Evolutionary conservation across 352 stramenopile genomes (phyloP).

Genomic region (Phytophthora syringae): DNA sequence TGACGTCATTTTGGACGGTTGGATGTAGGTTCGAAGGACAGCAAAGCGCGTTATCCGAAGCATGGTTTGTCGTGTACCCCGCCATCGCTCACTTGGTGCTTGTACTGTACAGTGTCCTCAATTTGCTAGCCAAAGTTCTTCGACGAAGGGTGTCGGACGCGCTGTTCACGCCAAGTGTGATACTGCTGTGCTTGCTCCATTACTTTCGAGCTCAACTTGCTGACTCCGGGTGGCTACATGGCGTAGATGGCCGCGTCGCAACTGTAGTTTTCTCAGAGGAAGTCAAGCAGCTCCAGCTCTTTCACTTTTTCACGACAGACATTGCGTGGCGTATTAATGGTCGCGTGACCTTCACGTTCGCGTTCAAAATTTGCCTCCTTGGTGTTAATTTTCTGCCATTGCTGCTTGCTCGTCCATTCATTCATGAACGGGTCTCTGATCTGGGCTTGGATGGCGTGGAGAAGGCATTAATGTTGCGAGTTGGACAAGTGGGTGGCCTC

Average conservation of each 20-base stretch:
- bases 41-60: slow-evolving; percentile 28
- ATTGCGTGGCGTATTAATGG: slow-evolving; percentile 31
- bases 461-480: slow-evolving; percentile 7
- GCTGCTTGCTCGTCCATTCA: slow-evolving; percentile 3
- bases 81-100: slow-evolving; percentile 5
- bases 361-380: slow-evolving; percentile 29
- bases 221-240: slow-evolving; percentile 14
- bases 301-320: slow-evolving; percentile 27
- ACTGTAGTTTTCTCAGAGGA: slow-evolving; percentile 15
- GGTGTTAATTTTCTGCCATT: slow-evolving; percentile 8
- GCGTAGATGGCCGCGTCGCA: slow-evolving; percentile 17
- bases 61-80: slow-evolving; percentile 43
- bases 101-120: slow-evolving; percentile 38
- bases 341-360: slow-evolving; percentile 19
- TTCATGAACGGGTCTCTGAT: slow-evolving; percentile 3
- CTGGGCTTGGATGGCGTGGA: background rate
- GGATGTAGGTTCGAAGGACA: slow-evolving; percentile 44
- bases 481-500: slow-evolving; percentile 24
- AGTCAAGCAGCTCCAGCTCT: slow-evolving; percentile 2
- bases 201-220: background rate
- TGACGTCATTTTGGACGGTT: slow-evolving; percentile 14
- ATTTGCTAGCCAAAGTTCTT: slow-evolving; percentile 27
- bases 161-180: slow-evolving; percentile 35
- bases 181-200: slow-evolving; percentile 33
- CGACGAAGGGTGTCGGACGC: slow-evolving; percentile 34